Base-by-base conservation (phyloP, 768 basidiomycete species). In the Boletus sensibilis region DNA sequence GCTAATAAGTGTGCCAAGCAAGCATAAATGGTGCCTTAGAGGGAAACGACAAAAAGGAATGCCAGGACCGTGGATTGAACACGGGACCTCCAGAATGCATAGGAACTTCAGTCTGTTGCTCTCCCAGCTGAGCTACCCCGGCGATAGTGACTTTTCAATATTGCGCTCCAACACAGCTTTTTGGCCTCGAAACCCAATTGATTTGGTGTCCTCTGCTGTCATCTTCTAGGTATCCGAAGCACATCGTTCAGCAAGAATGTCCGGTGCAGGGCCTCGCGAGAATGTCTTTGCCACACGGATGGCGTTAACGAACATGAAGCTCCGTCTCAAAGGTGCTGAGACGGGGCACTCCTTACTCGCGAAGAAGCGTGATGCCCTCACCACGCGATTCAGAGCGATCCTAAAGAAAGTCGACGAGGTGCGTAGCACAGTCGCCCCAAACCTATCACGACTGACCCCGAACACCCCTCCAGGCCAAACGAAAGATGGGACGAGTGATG, bases 401-500 rank as follows among this genome's bases (percentile, higher is more conserved):
- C 77, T 98, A 58, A 85, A 80, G 72, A 98, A 97, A 75, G 96
- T 99, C n/a, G 95, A 98, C 68, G 97, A 99, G 80, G 95, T 94
- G 62, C 61, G 78, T 75, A 2, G n/a, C 33, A 21, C 12, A 11
- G 25, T n/a, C 42, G 1, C 27, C 9, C 27, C 5, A 29, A 29
- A 29, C 27, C 12, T 8, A 37, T 33, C 33, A 18, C 29, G 56
- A 51, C 38, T 61, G 39, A 63, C 69, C 44, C 72, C 8, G 35
- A n/a, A 56, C 60, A 52, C 63, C 53, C 58, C 58, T 61, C 20
- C 55, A 98, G 95, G 96, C 97, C 11, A 99, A 99, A 74, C 85
- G 94, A 56, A 95, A 98, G 77, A 99, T 98, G 97, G 97, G 97
- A 31, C 82, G 92, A 56, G 95, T 98, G 25, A 97, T 99, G 87